Conservation (phyloP, 2,329 filamentous ascomycete species). For the Claviceps arundinis region DNA sequence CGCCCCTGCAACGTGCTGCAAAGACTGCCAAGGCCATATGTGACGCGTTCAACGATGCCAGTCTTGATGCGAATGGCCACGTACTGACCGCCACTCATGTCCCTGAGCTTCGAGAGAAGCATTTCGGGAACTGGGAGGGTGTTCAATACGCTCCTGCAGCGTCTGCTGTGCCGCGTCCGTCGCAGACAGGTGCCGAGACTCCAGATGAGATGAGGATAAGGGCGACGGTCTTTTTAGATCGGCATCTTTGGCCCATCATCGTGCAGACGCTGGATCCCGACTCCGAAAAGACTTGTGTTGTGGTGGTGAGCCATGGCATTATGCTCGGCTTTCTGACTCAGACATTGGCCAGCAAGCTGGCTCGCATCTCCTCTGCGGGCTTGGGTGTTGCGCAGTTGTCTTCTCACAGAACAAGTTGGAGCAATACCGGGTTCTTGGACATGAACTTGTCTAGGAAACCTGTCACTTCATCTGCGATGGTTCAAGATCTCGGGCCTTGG, state of each 20-base stretch:
- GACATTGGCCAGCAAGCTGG: slow-evolving; percentile 44
- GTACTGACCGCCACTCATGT: slow-evolving; percentile 12
- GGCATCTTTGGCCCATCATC: slow-evolving; percentile 44
- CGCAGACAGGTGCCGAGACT: slow-evolving; percentile 46
- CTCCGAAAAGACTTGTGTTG: slow-evolving; percentile 29
- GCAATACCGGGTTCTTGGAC: slow-evolving; percentile 39
- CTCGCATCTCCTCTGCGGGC: background rate
- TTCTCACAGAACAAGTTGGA: slow-evolving; percentile 24
- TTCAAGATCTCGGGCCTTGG: slow-evolving; percentile 10
- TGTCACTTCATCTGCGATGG: background rate
- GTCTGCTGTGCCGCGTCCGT: slow-evolving; percentile 14
- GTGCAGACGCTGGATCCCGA: slow-evolving; percentile 2
- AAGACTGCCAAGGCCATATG: slow-evolving; percentile 57
- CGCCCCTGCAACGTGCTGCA: slow-evolving; percentile 60
- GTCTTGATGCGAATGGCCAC: background rate
- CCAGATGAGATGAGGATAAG: slow-evolving; percentile 52
- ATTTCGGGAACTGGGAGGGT: slow-evolving; percentile 62
- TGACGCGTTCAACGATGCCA: slow-evolving; percentile 33
- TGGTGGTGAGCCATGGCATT: slow-evolving; percentile 69
- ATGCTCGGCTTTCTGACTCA: slow-evolving; percentile 59
- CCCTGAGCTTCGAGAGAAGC: slow-evolving; percentile 51
- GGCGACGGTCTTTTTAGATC: slow-evolving; percentile 51
- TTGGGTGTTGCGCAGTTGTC: background rate
- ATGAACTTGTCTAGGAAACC: slow-evolving; percentile 9
- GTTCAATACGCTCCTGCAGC: slow-evolving; percentile 34